Conservation (phyloP, 305 asterid species). For the Stenogyne calaminthoides region DNA sequence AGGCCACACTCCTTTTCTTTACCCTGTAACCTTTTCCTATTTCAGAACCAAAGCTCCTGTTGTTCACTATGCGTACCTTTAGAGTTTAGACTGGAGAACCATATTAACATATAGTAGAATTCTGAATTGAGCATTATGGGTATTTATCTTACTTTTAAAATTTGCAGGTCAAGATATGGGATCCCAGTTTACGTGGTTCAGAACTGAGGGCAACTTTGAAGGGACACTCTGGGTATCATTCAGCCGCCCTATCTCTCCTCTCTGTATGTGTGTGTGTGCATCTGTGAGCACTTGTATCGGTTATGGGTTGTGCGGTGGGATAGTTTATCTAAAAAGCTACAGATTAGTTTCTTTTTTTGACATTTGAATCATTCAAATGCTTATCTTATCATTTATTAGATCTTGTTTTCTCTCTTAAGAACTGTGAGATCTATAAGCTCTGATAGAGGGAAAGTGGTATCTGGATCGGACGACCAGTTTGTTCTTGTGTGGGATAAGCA, state of each 20-base stretch:
- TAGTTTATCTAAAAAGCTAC: constrained; percentile 8
- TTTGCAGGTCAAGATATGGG: constrained; percentile 89
- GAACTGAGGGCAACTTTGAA: constrained; percentile 87
- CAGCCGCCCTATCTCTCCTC: constrained; percentile 5
- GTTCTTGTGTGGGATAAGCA: constrained; percentile 98
- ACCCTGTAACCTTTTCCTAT: background rate
- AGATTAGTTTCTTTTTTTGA: background rate
- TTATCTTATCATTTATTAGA: constrained; percentile 13
- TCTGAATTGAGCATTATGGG: constrained; percentile 19
- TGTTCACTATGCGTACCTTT: constrained; percentile 2
- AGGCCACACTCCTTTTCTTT: background rate
- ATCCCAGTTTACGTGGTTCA: constrained; percentile 87
- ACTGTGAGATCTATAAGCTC: constrained; percentile 93
- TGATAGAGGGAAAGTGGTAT: constrained; percentile 90
- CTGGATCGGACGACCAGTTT: constrained; percentile 95
- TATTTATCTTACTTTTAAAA: constrained; percentile 2
- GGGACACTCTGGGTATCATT: constrained; percentile 80
- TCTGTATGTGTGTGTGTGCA: background rate
- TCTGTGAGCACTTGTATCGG: background rate
- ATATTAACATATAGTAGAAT: constrained; percentile 1
- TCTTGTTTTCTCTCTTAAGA: constrained; percentile 44
- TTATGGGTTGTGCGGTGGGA: constrained; percentile 21
- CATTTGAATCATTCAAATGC: background rate
- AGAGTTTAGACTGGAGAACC: constrained; percentile 16
- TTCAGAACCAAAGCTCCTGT: constrained; percentile 27